Evolutionary conservation across 2,329 filamentous ascomycete species (phyloP).

Genomic region (Beauveria scarabaeidicola): DNA sequence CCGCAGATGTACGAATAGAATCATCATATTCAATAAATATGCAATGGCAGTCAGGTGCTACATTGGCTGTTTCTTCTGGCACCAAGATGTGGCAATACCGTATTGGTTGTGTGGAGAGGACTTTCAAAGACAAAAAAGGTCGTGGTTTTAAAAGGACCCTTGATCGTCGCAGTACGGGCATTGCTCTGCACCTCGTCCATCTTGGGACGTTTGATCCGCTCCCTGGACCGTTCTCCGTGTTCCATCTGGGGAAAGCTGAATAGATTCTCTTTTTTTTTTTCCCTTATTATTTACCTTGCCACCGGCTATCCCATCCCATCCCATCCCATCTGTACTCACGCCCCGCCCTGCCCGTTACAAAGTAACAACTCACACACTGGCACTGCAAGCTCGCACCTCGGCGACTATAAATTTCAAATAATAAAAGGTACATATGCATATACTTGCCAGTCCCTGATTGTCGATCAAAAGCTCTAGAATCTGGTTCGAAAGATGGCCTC

Average conservation of each 20-base stretch:
- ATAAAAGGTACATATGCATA: not conserved
- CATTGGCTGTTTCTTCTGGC: not conserved
- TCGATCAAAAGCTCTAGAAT: constrained; percentile 9
- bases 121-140: not conserved
- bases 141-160: not conserved
- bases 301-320: too few relatives aligned
- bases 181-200: not conserved
- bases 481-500: not conserved
- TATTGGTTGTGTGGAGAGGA: not conserved
- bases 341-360: too few relatives aligned
- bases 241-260: not conserved
- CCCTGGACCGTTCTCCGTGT: not conserved
- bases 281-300: too few relatives aligned
- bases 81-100: not conserved
- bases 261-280: not conserved
- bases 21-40: not conserved
- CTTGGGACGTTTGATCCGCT: not conserved
- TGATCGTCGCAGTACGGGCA: not conserved
- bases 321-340: too few relatives aligned
- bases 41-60: not conserved
- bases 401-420: too few relatives aligned
- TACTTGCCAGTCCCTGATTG: not conserved
- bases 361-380: too few relatives aligned
- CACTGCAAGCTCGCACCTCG: too few relatives aligned
- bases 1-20: not conserved